phyloP scores from a whole-genome alignment of 139 green algal species.

The Picochlorum sp. region DNA sequence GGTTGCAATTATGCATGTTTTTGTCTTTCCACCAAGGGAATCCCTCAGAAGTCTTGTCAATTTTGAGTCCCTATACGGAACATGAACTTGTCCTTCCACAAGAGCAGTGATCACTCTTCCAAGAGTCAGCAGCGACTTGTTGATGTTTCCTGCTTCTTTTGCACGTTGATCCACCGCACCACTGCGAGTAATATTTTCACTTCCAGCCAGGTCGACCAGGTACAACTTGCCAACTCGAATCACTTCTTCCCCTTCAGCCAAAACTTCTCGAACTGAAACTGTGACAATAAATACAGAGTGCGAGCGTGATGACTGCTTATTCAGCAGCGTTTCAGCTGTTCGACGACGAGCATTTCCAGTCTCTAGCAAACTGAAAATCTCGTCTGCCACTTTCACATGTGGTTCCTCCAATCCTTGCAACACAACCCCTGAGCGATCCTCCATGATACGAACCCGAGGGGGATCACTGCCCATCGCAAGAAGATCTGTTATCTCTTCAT shows the following conservation, averaged over 20 bases:
- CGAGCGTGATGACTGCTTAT: slow-evolving; percentile 92
- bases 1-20: slow-evolving; percentile 98
- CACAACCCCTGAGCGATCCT: slow-evolving; percentile 72
- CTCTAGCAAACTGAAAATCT: slow-evolving; percentile 89
- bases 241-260: slow-evolving; percentile 88
- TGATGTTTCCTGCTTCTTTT: slow-evolving; percentile 92
- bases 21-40: slow-evolving; percentile 75
- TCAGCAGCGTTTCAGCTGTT: slow-evolving; percentile 93
- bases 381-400: slow-evolving; percentile 67
- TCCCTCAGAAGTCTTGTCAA: slow-evolving; percentile 94
- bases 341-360: slow-evolving; percentile 72
- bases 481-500: slow-evolving; percentile 97
- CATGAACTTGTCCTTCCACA: slow-evolving; percentile 54
- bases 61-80: slow-evolving; percentile 89
- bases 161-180: slow-evolving; percentile 77
- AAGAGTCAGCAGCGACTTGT: slow-evolving; percentile 91
- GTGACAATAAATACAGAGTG: slow-evolving; percentile 64
- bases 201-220: slow-evolving; percentile 95
- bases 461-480: slow-evolving; percentile 40
- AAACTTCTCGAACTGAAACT: slow-evolving; percentile 77
- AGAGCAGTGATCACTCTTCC: slow-evolving; percentile 94
- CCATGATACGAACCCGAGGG: slow-evolving; percentile 56
- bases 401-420: slow-evolving; percentile 86
- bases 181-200: slow-evolving; percentile 87
- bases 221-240: slow-evolving; percentile 98